These are phyloP conservation scores for Aureobasidium subglaciale DNA, from an alignment of 2,329 filamentous ascomycete genomes.

Conservation along the genomic window DNA sequence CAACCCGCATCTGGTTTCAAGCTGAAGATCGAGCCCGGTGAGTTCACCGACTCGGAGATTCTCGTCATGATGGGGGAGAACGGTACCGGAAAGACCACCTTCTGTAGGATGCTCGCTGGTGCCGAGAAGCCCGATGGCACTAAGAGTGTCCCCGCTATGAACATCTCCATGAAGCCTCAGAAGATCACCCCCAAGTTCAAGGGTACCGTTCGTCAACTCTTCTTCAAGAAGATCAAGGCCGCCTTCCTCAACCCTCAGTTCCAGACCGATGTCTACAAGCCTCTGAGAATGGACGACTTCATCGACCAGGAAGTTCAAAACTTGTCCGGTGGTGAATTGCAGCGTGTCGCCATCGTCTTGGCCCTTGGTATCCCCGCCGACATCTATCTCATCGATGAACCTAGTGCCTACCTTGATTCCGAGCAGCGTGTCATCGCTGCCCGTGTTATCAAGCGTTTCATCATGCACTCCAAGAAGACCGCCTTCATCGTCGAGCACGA, in stretches of 20 bases:
- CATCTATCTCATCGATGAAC: slow-evolving; percentile 98
- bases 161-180: slow-evolving; percentile 98
- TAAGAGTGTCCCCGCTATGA: slow-evolving; percentile 79
- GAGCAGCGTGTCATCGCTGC: slow-evolving; percentile 98
- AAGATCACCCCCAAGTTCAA: slow-evolving; percentile 98
- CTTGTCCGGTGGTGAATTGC: slow-evolving; percentile 96
- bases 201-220: slow-evolving; percentile 91
- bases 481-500: slow-evolving; percentile 99
- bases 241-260: slow-evolving; percentile 96
- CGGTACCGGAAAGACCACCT: slow-evolving; percentile 98
- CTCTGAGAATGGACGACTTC: slow-evolving; percentile 97
- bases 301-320: slow-evolving; percentile 99
- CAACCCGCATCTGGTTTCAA: slow-evolving; percentile 68
- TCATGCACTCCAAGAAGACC: slow-evolving; percentile 99
- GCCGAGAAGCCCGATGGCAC: slow-evolving; percentile 82
- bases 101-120: slow-evolving; percentile 92
- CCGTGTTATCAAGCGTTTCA: slow-evolving; percentile 98
- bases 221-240: slow-evolving; percentile 99
- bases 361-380: slow-evolving; percentile 93
- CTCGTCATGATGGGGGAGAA: slow-evolving; percentile 99
- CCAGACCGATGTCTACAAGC: slow-evolving; percentile 99
- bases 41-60: slow-evolving; percentile 97
- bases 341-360: slow-evolving; percentile 96
- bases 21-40: slow-evolving; percentile 70
- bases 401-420: slow-evolving; percentile 93